Base-by-base conservation (phyloP, 2,329 filamentous ascomycete species). In the Cordyceps cicadae region DNA sequence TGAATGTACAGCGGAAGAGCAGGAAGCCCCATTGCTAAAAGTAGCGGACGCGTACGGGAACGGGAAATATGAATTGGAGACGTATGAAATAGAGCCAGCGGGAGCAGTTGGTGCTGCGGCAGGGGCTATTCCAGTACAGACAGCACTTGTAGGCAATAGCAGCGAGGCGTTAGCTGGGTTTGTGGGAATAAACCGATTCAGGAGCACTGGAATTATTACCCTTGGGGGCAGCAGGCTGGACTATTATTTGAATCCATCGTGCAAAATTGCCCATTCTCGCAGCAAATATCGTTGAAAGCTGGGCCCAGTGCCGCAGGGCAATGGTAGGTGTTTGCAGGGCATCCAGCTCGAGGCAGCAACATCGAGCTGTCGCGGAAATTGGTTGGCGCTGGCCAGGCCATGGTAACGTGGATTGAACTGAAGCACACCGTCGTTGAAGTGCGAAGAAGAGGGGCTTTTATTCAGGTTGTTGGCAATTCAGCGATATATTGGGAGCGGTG, bases 1-100 rank as follows among this genome's bases (percentile, higher is more conserved):
- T 60, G 78, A 76, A 46, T 69, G 71, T 53, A 79, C 72, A 17
- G 82, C 83, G 0, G 78, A 75, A 3, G 76, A 76, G 67, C 84
- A 87, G 6, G 77, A 77, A 15, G 72, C 79, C 19, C 72, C 69
- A 65, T 85, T 78, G 62, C 72, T 68, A 63, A 83, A 85, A 14
- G 76, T 76, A 1, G 80, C 83, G 52, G 76, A 72, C 56, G 84
- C 77, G 66, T 82, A 81, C 1, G 84, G 84, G 69, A 86, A 87
- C 12, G 80, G 77, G 69, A 85, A 87, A 70, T 81, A 85, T 29
- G 74, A 65, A 68, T 87, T 86, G 48, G 77, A 71, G 19, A 86
- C 81, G 67, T 77, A 84, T 39, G 81, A 82, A 21, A 74, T 74
- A 1, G 72, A 67, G 21, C 71, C 70, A 3, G 76, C 75, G 14